Percentiles rank a stretch among this genome's conserved stretches.
These are phyloP conservation scores for Zygnema cylindricum DNA, from an alignment of 139 green algal species.

Conservation along the genomic window DNA sequence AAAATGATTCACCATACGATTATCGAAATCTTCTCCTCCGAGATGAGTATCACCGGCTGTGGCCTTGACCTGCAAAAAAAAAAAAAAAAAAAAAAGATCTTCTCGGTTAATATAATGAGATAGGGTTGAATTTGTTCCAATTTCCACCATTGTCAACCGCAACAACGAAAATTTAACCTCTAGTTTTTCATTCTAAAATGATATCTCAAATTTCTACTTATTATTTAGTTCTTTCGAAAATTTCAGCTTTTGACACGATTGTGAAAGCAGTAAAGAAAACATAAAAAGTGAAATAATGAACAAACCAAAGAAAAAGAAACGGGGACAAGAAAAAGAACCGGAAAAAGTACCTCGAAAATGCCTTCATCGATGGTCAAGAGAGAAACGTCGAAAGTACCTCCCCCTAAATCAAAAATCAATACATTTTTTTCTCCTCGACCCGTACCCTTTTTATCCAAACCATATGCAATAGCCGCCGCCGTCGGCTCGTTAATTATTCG, in stretches of 20 bases:
- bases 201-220: not conserved
- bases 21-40: conserved; percentile 98
- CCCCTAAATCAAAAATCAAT: conserved; percentile 93
- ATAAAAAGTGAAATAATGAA: not conserved
- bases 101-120: no score
- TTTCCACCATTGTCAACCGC: not conserved
- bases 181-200: not conserved
- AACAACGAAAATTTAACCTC: no score
- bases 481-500: conserved; percentile 99
- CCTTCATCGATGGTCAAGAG: conserved; percentile 95
- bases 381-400: conserved; percentile 68
- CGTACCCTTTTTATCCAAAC: conserved; percentile 56
- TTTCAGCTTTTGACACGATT: not conserved
- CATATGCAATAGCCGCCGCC: conserved; percentile 91
- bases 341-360: conserved; percentile 97
- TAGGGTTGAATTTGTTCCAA: no score
- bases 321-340: no score
- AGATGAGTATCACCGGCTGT: conserved; percentile 97
- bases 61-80: conserved; percentile 81
- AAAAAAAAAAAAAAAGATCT: no score
- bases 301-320: no score
- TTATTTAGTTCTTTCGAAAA: not conserved
- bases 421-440: conserved; percentile 60
- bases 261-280: not conserved
- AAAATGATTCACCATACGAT: conserved; percentile 85